Evolutionary conservation across 2,329 filamentous ascomycete species (phyloP).

Genomic region (Venturia carpophila): DNA sequence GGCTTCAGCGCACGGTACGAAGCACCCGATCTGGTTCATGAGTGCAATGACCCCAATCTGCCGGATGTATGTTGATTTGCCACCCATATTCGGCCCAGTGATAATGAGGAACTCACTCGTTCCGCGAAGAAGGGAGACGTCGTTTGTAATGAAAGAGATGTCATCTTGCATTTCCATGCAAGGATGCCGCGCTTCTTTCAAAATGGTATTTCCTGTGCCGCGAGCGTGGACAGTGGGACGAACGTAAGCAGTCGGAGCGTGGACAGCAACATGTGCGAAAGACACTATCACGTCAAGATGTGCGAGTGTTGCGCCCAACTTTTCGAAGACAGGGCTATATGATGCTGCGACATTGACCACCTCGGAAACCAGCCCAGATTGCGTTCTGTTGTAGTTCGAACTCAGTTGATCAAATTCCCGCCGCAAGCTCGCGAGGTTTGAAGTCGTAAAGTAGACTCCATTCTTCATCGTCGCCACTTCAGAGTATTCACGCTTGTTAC

Average conservation of each 20-base stretch:
- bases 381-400: conserved; percentile 89
- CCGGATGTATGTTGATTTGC: conserved; percentile 96
- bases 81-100: conserved; percentile 97
- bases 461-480: conserved; percentile 99
- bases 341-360: conserved; percentile 90
- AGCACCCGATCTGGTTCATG: conserved; percentile 95
- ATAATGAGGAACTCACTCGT: conserved; percentile 90
- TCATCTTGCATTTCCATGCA: conserved; percentile 99
- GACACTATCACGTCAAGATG: conserved; percentile 94
- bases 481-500: conserved; percentile 81
- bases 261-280: conserved; percentile 85
- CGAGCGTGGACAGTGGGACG: conserved; percentile 84
- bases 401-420: conserved; percentile 91
- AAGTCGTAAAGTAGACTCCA: conserved; percentile 95
- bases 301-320: conserved; percentile 76
- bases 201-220: conserved; percentile 76
- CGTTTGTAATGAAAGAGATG: conserved; percentile 96
- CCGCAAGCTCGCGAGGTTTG: conserved; percentile 66
- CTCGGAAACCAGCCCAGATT: conserved; percentile 82
- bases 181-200: conserved; percentile 91
- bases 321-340: conserved; percentile 87
- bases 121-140: conserved; percentile 71
- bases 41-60: conserved; percentile 95
- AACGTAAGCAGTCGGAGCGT: conserved; percentile 86
- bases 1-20: conserved; percentile 84